Evolutionary conservation across 2,329 filamentous ascomycete genomes (phyloP).

Genomic region (Diplodia sapinea): DNA sequence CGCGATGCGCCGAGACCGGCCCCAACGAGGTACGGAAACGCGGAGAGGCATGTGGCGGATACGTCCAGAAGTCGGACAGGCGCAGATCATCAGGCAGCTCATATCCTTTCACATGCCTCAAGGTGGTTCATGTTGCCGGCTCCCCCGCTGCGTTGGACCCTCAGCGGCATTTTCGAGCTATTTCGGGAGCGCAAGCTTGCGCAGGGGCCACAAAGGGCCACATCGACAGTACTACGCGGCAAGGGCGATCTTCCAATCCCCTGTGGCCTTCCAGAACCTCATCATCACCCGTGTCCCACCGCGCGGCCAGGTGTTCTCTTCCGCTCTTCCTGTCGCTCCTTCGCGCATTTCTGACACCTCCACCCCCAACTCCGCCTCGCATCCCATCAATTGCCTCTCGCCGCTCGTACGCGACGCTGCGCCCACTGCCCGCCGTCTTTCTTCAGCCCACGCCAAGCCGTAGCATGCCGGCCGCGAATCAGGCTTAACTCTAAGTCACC

Average conservation of each 20-base stretch:
- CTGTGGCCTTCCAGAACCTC: conserved; percentile 26
- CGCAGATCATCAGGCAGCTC: conserved; percentile 2
- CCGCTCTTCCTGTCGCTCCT: conserved; percentile 30
- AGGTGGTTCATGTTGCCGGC: conserved; percentile 11
- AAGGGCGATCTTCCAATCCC: conserved; percentile 18
- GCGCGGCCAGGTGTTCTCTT: conserved; percentile 29
- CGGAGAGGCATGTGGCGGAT: conserved; percentile 17
- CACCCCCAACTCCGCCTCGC: not conserved
- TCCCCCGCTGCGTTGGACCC: conserved; percentile 21
- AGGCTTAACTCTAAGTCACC: conserved; percentile 28
- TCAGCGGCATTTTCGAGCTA: conserved; percentile 28
- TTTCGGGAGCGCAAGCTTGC: conserved; percentile 14
- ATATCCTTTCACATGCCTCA: conserved; percentile 19
- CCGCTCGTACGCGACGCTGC: conserved; percentile 6
- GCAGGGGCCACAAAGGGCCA: conserved; percentile 17
- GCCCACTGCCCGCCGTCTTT: conserved; percentile 11
- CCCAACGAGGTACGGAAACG: conserved; percentile 7
- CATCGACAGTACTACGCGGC: conserved; percentile 16
- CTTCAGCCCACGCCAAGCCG: conserved; percentile 29
- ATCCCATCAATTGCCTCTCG: conserved; percentile 6
- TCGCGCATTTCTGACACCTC: conserved; percentile 16
- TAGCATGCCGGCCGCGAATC: conserved; percentile 31
- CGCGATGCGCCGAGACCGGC: not conserved
- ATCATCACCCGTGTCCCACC: conserved; percentile 24
- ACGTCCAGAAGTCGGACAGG: not conserved